Evolutionary conservation across 306 rosid genomes (phyloP), one percentile per base, ranked within the genome.

Genomic region (Vachellia pachyceras): DNA sequence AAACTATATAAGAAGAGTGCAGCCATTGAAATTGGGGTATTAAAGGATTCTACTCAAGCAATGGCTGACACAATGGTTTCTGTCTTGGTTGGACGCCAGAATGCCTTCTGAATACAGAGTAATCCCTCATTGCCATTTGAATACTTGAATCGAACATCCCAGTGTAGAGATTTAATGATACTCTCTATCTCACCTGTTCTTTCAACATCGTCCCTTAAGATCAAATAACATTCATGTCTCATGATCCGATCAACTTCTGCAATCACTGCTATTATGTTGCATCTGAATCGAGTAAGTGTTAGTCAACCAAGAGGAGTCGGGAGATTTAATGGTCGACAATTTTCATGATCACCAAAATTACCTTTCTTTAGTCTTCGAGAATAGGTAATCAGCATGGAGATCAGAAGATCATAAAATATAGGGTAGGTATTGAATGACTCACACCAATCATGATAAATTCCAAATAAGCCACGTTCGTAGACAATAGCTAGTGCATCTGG

Each of bases 221-320:
- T 89, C 67, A 93, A 77, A 65, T 86, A 85, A 61, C 97, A 97
- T 76, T 91, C 91, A 17, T 94, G 97, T 87, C 97, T 90, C 64
- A 93, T 84, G 73, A 93, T 88, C 86, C 97, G 86, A 86, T 91
- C 97, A 77, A 84, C 91, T 83, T 93, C 94, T 46, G 91, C 97
- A 68, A 93, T 77, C 84, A 90, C 91, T 13, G 88, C 89, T 76
- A 69, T 70, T 74, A 90, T 66, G 42, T 80, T 88, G 90, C 97
- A 93, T 91, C 97, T 93, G 89, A 72, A 72, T 49, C 76, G 82
- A 73, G 76, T 39, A 35, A 67, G 44, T 12, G 80, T 69, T 20
- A 61, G 71, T 65, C 67, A 50, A 71, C 77, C 76, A 77, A 23
- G 36, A 82, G 46, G 50, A 42, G 39, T 80, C 18, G 23, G 49